Percentiles rank a stretch among this genome's conserved stretches.
phyloP scores from a whole-genome alignment of 2,329 filamentous ascomycete genomes.

The Pseudocercospora vitis region DNA sequence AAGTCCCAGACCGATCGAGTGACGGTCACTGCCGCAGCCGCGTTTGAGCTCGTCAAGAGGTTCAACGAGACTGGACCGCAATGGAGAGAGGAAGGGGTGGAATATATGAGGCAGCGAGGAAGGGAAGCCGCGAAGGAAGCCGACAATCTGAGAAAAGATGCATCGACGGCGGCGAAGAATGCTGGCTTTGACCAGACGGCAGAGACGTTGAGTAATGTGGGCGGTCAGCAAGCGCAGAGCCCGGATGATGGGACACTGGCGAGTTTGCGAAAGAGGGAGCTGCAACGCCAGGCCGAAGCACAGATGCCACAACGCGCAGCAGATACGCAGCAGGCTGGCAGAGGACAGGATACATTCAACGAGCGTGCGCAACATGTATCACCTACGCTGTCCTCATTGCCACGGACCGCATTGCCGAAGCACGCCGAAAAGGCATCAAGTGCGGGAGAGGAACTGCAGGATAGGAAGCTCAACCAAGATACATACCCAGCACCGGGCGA shows the following conservation, averaged over 20 bases:
- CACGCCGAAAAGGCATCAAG: constrained; percentile 49
- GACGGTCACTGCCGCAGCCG: constrained; percentile 61
- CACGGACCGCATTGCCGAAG: constrained; percentile 57
- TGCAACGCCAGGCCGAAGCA: constrained; percentile 52
- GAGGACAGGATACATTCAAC: constrained; percentile 59
- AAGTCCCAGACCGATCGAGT: constrained; percentile 62
- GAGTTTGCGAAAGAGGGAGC: constrained; percentile 30
- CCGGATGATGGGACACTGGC: constrained; percentile 39
- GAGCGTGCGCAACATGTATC: constrained; percentile 50
- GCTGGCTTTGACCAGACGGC: constrained; percentile 11
- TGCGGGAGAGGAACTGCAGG: constrained; percentile 43
- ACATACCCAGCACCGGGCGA: constrained; percentile 44
- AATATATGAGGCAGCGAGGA: constrained; percentile 16
- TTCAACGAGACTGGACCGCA: constrained; percentile 53
- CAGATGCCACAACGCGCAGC: constrained; percentile 54
- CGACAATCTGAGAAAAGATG: constrained; percentile 19
- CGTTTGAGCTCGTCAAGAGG: constrained; percentile 58
- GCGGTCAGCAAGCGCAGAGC: neutral
- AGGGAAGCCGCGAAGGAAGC: constrained; percentile 34
- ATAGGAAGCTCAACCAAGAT: constrained; percentile 55
- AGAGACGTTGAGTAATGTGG: constrained; percentile 3
- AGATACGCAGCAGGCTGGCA: constrained; percentile 41
- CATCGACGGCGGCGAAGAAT: constrained; percentile 10
- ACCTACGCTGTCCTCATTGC: constrained; percentile 51
- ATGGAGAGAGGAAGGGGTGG: constrained; percentile 28